phyloP scores from a whole-genome alignment of 352 stramenopile genomes.

The Halophytophthora polymorphica region DNA sequence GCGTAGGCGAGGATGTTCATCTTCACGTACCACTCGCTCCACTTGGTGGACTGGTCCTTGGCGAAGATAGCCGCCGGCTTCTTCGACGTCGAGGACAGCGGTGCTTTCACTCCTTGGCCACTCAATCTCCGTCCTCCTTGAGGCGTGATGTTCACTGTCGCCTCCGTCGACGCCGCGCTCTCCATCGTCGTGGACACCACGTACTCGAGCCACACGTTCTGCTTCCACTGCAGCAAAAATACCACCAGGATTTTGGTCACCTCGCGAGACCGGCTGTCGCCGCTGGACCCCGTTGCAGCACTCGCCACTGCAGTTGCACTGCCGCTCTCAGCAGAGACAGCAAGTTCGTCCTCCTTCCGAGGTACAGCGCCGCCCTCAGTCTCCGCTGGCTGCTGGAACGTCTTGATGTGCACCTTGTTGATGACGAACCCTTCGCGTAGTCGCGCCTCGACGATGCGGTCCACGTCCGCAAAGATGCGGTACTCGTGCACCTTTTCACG shows the following conservation, averaged over 20 bases:
- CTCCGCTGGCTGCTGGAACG: slow-evolving; percentile 26
- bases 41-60: slow-evolving; percentile 42
- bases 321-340: slow-evolving; percentile 2
- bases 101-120: slow-evolving; percentile 22
- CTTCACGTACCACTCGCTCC: slow-evolving; percentile 84
- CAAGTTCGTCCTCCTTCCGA: slow-evolving; percentile 9
- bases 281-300: not conserved
- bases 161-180: slow-evolving; percentile 8
- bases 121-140: slow-evolving; percentile 17
- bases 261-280: slow-evolving; percentile 14
- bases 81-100: slow-evolving; percentile 18
- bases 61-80: slow-evolving; percentile 31
- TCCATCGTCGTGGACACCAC: slow-evolving; percentile 73
- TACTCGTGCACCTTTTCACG: slow-evolving; percentile 88
- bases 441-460: slow-evolving; percentile 78
- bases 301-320: slow-evolving; percentile 5
- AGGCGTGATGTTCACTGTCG: slow-evolving; percentile 1
- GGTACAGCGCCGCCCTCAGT: slow-evolving; percentile 10
- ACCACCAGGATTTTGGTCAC: slow-evolving; percentile 75
- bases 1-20: slow-evolving; percentile 81
- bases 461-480: slow-evolving; percentile 75
- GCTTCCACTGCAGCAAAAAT: slow-evolving; percentile 86
- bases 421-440: slow-evolving; percentile 80
- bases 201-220: slow-evolving; percentile 89
- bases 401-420: slow-evolving; percentile 78